Evolutionary conservation across 2,329 filamentous ascomycete genomes (phyloP), one percentile per base, ranked within the genome.

Genomic region (Byssoonygena ceratinophila): DNA sequence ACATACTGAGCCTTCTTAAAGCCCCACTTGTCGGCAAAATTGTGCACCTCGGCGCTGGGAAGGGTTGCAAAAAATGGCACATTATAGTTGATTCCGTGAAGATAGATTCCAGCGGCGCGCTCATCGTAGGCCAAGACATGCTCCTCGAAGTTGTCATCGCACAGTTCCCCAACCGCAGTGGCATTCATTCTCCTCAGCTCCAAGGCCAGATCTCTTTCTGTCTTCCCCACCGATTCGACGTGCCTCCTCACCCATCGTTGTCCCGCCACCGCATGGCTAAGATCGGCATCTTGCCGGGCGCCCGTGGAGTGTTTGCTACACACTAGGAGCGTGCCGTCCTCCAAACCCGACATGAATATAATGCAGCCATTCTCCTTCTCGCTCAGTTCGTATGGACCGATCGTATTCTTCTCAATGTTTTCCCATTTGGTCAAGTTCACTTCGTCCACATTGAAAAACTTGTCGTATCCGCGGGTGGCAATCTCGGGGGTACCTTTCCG

Each of bases 301-400:
- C 92, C 92, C 0, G 90, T 97, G 0, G 92, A 97, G 68, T 98
- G 92, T 66, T 98, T 98, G 76, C 91, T 97, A 78, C 91, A 97
- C n/a, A 98, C 90, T 6, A 98, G 75, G 8, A 98, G 74, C 1
- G 87, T 88, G 32, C 81, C 90, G 62, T 96, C 90, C 62, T 94
- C 87, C 20, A 98, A 75, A 12, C 90, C 92, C 14, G 89, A 84
- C 41, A 98, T 82, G 73, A 98, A 98, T 60, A 98, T 96, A 68
- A 98, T 98, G 69, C 92, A 98, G n/a, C 92, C 92, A 63, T 98
- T 98, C 70, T 98, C 92, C 72, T 98, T 98, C 49, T 97, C 81
- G 54, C 89, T 97, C 52, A 98, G 74, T 70, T 98, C 92, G 62
- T 97, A 98, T 0, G 92, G 92, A 0, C 88, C 89, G 58, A 80